Base-by-base conservation (phyloP, 2,329 filamentous ascomycete species). In the Aspergillus candidus region DNA sequence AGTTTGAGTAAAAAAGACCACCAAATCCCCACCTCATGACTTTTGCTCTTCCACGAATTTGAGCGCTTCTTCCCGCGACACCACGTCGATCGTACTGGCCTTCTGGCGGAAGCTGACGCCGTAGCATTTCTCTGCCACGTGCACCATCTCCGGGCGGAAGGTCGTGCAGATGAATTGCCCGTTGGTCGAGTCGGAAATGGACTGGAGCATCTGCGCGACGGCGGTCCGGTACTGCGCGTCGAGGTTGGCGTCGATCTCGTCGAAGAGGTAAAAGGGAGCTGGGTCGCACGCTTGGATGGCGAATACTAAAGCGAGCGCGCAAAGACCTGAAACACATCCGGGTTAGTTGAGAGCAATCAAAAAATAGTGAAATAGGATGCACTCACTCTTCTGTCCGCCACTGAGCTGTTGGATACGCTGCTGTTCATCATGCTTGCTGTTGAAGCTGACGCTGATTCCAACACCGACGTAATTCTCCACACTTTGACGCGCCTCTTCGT, bases 221-320 rank as follows among this genome's bases (percentile, higher is more conserved):
- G 93, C 91, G 1, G 93, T 96, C 49, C 93, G 86, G 72, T 98
- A 98, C 69, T 98, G 93, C 1, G 93, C 90, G 65, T 98, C 93
- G 17, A 98, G 79, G 64, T 98, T 98, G 66, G 93, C 93, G 62
- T 98, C 93, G 52, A 98, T 95, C 69, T 98, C 93, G 66, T 98
- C 93, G 58, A 98, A 98, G 59, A 98, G 90, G 65, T 98, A 96
- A 76, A 98, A 97, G 1, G 93, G 93, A 35, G 91, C 94, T 8
- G 91, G 93, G 65, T 98, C 93, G 47, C 91, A 95, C 56, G 90
- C 88, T 69, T 98, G 93, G 55, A 98, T 94, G n/a, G 93, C 93
- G 64, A 98, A 98, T 55, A 98, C 94, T 40, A 98, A 80, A 35
- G 93, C 94, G n/a, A 98, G 80, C 8, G 93, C 93, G 67, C 91